These are phyloP conservation scores for Penicillium hordei DNA, from an alignment of 2,329 filamentous ascomycete species.

Conservation along the genomic window DNA sequence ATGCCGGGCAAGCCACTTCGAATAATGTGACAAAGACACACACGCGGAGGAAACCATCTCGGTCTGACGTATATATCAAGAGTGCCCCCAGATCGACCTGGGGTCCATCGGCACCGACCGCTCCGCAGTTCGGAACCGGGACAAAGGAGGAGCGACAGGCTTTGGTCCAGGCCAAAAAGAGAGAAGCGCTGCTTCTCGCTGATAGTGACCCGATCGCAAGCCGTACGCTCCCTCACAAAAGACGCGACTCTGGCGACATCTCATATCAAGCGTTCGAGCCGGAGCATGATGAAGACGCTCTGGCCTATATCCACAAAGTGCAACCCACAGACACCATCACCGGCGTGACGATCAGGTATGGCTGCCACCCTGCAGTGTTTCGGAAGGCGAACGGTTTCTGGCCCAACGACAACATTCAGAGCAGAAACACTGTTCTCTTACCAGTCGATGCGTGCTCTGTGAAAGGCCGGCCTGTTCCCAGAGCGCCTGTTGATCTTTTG, in stretches of 20 bases:
- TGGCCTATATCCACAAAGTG: conserved; percentile 90
- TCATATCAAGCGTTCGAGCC: conserved; percentile 31
- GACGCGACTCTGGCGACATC: conserved; percentile 46
- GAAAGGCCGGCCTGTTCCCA: conserved; percentile 64
- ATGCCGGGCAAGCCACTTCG: conserved; percentile 30
- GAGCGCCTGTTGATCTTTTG: conserved; percentile 30
- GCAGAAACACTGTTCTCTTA: conserved; percentile 74
- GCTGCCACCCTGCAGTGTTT: conserved; percentile 78
- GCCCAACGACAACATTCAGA: conserved; percentile 88
- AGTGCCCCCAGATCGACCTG: conserved; percentile 36
- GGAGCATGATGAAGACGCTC: conserved; percentile 67
- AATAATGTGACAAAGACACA: conserved; percentile 31
- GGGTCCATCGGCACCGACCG: conserved; percentile 42
- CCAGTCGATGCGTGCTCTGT: conserved; percentile 87
- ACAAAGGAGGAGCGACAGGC: conserved; percentile 48
- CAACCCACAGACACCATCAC: conserved; percentile 81
- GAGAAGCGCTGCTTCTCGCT: conserved; percentile 47
- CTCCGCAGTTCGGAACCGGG: conserved; percentile 37
- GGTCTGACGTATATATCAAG: conserved; percentile 33
- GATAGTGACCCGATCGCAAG: conserved; percentile 42
- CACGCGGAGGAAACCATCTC: conserved; percentile 39
- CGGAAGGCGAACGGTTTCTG: conserved; percentile 89
- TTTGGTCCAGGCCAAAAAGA: conserved; percentile 49
- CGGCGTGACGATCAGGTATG: conserved; percentile 85
- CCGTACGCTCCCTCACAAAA: conserved; percentile 43